Conservation (phyloP, 2,329 filamentous ascomycete species). For the Fusarium sp. region DNA sequence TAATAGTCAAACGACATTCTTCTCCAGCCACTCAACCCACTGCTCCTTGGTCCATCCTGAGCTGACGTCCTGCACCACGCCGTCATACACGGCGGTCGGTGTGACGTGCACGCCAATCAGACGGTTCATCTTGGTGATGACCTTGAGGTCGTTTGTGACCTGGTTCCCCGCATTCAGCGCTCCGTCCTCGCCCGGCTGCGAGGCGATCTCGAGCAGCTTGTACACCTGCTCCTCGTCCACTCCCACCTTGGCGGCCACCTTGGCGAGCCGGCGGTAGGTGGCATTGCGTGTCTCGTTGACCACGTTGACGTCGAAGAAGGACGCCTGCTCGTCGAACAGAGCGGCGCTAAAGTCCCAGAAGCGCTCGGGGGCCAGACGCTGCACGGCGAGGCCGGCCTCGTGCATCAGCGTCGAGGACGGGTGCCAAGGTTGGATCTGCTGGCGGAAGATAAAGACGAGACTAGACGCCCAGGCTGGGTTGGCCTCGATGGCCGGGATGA, state of each 20-base stretch:
- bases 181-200: slow-evolving; percentile 74
- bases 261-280: slow-evolving; percentile 83
- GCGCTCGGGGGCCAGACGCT: slow-evolving; percentile 73
- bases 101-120: slow-evolving; percentile 89
- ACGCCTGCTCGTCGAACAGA: slow-evolving; percentile 73
- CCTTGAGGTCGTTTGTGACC: slow-evolving; percentile 87
- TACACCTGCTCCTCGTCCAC: slow-evolving; percentile 78
- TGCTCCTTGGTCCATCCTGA: slow-evolving; percentile 82
- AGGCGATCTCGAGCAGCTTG: slow-evolving; percentile 73
- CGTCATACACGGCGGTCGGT: slow-evolving; percentile 90
- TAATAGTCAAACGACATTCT: slow-evolving; percentile 57
- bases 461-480: slow-evolving; percentile 66
- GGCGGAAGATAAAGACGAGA: slow-evolving; percentile 84
- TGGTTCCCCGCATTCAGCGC: slow-evolving; percentile 81
- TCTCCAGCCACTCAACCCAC: slow-evolving; percentile 85
- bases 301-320: slow-evolving; percentile 86
- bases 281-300: slow-evolving; percentile 86
- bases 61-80: slow-evolving; percentile 82
- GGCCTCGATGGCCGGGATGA: slow-evolving; percentile 72
- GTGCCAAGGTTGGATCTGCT: slow-evolving; percentile 96
- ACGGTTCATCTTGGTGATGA: slow-evolving; percentile 82
- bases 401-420: slow-evolving; percentile 83
- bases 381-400: slow-evolving; percentile 86
- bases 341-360: slow-evolving; percentile 84
- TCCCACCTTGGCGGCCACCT: slow-evolving; percentile 75